Evolutionary conservation across 2,329 filamentous ascomycete species (phyloP), one percentile per base, ranked within the genome.

Genomic region (Rhinocladiella similis): DNA sequence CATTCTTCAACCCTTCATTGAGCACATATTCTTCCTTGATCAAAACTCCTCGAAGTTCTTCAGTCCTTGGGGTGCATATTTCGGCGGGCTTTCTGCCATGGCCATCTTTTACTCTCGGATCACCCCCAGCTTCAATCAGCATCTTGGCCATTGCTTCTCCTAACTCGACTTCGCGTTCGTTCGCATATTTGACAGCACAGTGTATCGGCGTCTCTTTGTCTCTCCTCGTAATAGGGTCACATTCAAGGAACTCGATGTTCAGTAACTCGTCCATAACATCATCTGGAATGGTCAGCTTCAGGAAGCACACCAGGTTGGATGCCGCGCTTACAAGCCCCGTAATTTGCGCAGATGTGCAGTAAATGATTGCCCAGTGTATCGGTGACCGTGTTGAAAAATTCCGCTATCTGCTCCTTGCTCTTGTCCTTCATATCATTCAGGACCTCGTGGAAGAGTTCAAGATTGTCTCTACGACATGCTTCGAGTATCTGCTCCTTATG

Each of bases 381-480:
- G 45, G 84, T 89, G 49, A 92, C 90, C 47, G 84, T 82, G 79
- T 99, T 99, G 71, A 99, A 85, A 64, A 96, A 85, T 49, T 83
- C 73, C 33, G 91, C 86, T 59, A 90, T 84, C 67, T 89, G 80
- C 57, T 84, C 80, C 53, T 80, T 74, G 6, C 77, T 70, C 52
- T 87, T 84, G 56, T 77, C 75, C 63, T 83, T 82, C 68, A 83
- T 77, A 63, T 77, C 76, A 41, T 82, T 75, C 64, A 97, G 80
- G 55, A 92, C 82, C 67, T 94, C 87, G 66, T 83, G 76, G 54
- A 97, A 84, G 59, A 97, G 85, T 52, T 93, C 87, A 65, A 86
- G 86, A 76, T 97, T 97, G 81, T 97, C 93, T 69, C 91, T 85
- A 60, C 93, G 90, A 77, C 90, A 96, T 67, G 94, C 90, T 78